Percentiles rank a stretch among this genome's conserved stretches.
Conservation (phyloP, 352 stramenopile genomes). For the Stramenopiles sp. region DNA sequence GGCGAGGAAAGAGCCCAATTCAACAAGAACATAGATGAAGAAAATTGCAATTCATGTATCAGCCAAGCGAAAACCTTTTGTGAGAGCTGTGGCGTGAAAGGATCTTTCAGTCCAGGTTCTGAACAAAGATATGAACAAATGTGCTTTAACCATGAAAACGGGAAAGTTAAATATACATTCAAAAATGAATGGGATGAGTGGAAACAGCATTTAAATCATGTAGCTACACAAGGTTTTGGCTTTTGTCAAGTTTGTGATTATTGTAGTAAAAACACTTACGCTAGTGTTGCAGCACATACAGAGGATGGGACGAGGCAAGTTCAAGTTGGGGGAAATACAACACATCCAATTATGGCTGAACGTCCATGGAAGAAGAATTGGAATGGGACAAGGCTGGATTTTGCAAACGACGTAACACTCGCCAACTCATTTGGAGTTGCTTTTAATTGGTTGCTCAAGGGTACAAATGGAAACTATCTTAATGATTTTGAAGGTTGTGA, state of each 20-base stretch:
- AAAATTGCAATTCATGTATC: neutral
- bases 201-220: neutral
- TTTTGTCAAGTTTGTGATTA: neutral
- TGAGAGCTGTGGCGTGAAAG: neutral
- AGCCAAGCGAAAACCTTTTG: neutral
- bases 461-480: too few species aligned
- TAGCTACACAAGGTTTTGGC: neutral
- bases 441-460: too few species aligned
- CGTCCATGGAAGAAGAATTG: neutral
- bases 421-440: too few species aligned
- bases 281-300: neutral
- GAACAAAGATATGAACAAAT: too few species aligned
- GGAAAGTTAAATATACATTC: neutral
- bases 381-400: neutral
- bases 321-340: neutral
- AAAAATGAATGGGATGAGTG: neutral
- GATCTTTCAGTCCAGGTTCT: neutral
- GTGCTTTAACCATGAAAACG: neutral
- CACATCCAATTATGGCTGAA: neutral
- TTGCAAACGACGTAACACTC: too few species aligned
- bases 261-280: neutral
- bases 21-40: neutral
- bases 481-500: neutral
- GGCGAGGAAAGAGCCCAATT: neutral
- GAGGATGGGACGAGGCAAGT: neutral